phyloP scores from a whole-genome alignment of 2,329 filamentous ascomycete species.

The Fonsecaea monophora region DNA sequence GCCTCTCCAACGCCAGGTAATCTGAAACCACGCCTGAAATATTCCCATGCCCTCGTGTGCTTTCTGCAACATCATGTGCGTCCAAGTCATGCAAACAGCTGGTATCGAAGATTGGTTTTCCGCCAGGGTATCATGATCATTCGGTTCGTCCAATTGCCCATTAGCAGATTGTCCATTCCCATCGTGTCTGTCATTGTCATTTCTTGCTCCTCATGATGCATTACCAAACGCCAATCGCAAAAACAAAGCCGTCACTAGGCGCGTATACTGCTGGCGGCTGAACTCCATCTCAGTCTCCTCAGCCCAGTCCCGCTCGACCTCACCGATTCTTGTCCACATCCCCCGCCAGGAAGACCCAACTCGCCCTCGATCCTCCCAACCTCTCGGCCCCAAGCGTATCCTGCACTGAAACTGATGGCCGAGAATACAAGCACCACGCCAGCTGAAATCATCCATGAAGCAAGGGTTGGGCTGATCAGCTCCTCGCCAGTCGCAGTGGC shows the following conservation, averaged over 20 bases:
- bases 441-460: constrained; percentile 71
- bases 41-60: constrained; percentile 13
- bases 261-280: constrained; percentile 32
- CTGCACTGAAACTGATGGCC: constrained; percentile 69
- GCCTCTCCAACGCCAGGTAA: neutral
- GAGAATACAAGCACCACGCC: constrained; percentile 69
- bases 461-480: constrained; percentile 63
- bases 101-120: constrained; percentile 11
- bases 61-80: constrained; percentile 9
- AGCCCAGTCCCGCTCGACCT: constrained; percentile 32
- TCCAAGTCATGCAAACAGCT: constrained; percentile 11
- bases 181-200: constrained; percentile 7
- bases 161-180: constrained; percentile 4
- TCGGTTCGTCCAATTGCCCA: constrained; percentile 2
- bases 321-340: constrained; percentile 55
- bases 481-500: constrained; percentile 43
- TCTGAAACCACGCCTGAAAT: constrained; percentile 1
- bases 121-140: constrained; percentile 15
- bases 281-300: constrained; percentile 32
- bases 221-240: constrained; percentile 14
- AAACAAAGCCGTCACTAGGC: constrained; percentile 15
- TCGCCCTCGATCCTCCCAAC: constrained; percentile 60
- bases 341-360: constrained; percentile 44
- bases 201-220: constrained; percentile 12
- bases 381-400: constrained; percentile 67